Percentiles rank a stretch among this genome's conserved stretches.
Evolutionary conservation across 2,329 filamentous ascomycete species (phyloP).

Genomic region (Trichoderma oligosporum): DNA sequence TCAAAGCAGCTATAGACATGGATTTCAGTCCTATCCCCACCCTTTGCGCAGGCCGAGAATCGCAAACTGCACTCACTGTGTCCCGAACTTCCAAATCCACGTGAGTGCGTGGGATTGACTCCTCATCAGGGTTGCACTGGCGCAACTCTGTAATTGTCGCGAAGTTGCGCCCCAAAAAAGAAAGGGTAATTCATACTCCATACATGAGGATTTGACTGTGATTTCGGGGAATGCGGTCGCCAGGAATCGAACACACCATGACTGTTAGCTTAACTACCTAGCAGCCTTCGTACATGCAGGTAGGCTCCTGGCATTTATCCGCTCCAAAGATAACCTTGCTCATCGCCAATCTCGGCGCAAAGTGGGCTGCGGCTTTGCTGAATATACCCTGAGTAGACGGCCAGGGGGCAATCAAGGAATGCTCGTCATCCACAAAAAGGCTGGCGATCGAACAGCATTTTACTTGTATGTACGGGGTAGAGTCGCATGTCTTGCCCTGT

Average conservation of each 20-base stretch:
- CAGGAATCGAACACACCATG: neutral
- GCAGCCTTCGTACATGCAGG: no score
- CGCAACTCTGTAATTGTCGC: neutral
- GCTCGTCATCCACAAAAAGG: no score
- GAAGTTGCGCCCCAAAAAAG: neutral
- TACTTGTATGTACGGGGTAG: no score
- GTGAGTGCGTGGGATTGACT: neutral
- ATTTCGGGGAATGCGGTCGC: neutral
- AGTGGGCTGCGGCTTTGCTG: no score
- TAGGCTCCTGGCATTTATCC: neutral
- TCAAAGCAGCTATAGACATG: conserved; percentile 9
- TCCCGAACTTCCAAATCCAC: neutral
- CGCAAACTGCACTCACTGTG: no score
- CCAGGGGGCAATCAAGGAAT: no score
- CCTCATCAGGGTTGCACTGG: neutral
- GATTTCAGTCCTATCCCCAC: conserved; percentile 4
- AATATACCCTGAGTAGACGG: neutral
- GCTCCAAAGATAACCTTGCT: neutral
- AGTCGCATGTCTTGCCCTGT: no score
- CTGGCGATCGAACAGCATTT: no score
- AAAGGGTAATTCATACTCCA: conserved; percentile 1
- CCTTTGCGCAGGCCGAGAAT: neutral
- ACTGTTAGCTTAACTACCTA: no score
- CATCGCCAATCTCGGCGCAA: neutral
- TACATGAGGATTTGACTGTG: neutral